Percentiles rank a stretch among this genome's conserved stretches.
These are phyloP conservation scores for Cucurbita argyrosperma DNA, from an alignment of 306 rosid species.

Conservation along the genomic window DNA sequence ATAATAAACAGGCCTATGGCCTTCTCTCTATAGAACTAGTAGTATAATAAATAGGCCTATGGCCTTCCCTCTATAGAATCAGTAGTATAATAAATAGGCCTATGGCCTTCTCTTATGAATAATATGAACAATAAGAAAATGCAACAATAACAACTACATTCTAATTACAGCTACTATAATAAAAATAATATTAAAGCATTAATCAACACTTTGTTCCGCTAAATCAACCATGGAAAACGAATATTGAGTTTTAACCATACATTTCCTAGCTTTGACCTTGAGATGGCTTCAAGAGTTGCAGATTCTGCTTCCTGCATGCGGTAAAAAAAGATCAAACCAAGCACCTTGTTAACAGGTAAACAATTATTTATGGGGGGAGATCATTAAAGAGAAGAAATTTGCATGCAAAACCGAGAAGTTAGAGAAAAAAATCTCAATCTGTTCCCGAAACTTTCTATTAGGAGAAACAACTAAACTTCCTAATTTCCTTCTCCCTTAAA, in stretches of 20 bases:
- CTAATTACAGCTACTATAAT: too few relatives aligned
- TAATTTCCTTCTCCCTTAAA: not conserved
- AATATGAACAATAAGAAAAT: too few relatives aligned
- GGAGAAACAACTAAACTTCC: not conserved
- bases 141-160: too few relatives aligned
- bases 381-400: not conserved
- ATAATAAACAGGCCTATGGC: too few relatives aligned
- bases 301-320: slow-evolving; percentile 76
- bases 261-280: slow-evolving; percentile 77
- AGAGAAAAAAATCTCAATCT: not conserved
- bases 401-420: not conserved
- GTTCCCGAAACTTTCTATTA: not conserved
- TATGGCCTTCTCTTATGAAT: too few relatives aligned
- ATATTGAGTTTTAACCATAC: slow-evolving; percentile 30
- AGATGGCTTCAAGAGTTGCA: slow-evolving; percentile 88
- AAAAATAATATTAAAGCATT: too few relatives aligned
- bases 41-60: too few relatives aligned
- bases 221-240: not conserved
- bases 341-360: not conserved
- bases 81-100: too few relatives aligned
- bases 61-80: too few relatives aligned
- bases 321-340: not conserved
- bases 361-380: not conserved
- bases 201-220: not conserved
- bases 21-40: too few relatives aligned